phyloP scores from a whole-genome alignment of 441 rosid genomes.

The Eutrema salsugineum region DNA sequence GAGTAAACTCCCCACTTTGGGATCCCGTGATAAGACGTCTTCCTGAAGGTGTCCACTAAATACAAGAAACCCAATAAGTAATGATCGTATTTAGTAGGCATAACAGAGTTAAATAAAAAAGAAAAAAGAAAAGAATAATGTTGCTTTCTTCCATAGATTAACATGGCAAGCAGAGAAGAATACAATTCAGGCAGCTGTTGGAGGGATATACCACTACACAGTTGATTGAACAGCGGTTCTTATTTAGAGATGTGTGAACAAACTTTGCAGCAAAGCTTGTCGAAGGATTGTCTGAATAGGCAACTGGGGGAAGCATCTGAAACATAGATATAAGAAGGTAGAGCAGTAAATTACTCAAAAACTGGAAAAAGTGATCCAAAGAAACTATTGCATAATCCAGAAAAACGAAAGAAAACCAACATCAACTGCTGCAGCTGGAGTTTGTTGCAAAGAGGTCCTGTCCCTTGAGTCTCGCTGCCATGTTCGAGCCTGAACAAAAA shows the following conservation, averaged over 20 bases:
- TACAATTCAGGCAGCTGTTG: background rate
- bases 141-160: background rate
- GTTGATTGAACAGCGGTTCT: constrained; percentile 95
- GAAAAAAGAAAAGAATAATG: background rate
- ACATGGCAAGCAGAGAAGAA: background rate
- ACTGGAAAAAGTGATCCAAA: background rate
- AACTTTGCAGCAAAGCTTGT: constrained; percentile 94
- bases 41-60: constrained; percentile 97
- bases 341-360: background rate
- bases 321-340: constrained; percentile 22
- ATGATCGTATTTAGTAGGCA: background rate
- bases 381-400: constrained; percentile 1
- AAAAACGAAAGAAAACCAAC: constrained; percentile 38
- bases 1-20: constrained; percentile 96
- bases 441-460: constrained; percentile 75
- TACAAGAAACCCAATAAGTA: constrained; percentile 32
- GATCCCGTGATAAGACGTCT: constrained; percentile 97
- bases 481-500: constrained; percentile 56
- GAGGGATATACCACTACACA: constrained; percentile 68
- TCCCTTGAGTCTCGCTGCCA: constrained; percentile 88
- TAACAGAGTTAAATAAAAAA: background rate
- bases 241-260: constrained; percentile 95
- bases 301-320: constrained; percentile 89
- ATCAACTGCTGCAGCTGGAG: constrained; percentile 95
- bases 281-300: constrained; percentile 96